Evolutionary conservation across 805 yeast species (phyloP), one percentile per base, ranked within the genome.

Genomic region (Yarrowia hollandica): DNA sequence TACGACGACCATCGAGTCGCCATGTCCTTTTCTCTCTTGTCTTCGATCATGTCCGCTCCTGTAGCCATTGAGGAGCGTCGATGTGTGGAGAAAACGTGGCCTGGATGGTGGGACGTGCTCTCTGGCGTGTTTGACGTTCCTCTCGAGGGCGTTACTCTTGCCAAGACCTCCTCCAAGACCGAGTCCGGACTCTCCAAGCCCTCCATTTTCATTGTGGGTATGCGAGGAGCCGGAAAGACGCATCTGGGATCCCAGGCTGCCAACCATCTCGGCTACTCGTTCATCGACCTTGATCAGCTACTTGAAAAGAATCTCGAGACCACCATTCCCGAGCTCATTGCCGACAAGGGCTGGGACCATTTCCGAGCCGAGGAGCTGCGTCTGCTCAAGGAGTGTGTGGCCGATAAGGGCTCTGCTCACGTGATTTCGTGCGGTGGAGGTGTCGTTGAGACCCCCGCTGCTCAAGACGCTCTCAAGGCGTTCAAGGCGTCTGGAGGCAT

Each of bases 1-100:
- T 94, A 90, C 68, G 99, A 94, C 72, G 99, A 94, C 68, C 99
- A 94, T 72, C 82, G 99, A 68, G 97, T 94, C 25, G 99, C 99
- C 9, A 94, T 94, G 99, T 88, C 96, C 60, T 87, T 94, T 73
- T 88, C 96, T 4, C 77, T 94, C 61, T 75, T 94, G 57, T 92
- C 97, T 4, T 90, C 96, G 31, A 77, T 88, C 66, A 79, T 82
- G 52, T 66, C 68, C 0, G 77, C 75, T 3, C 84, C 88, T 1
- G 92, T 87, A 1, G 76, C 83, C 63, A 83, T 94, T 61, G 82
- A 85, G 64, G 97, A 92, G 69, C 83, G 97, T 73, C 82, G 86
- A 22, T 90, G 97, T 70, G 95, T 97, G 1, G 95, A 92, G 60
- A 94, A 94, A 75, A 94, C 99, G 0, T 94, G 99, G 99, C 99